Base-by-base conservation (phyloP, 176 grass and related monocot species). In the Phoenix dactylifera region DNA sequence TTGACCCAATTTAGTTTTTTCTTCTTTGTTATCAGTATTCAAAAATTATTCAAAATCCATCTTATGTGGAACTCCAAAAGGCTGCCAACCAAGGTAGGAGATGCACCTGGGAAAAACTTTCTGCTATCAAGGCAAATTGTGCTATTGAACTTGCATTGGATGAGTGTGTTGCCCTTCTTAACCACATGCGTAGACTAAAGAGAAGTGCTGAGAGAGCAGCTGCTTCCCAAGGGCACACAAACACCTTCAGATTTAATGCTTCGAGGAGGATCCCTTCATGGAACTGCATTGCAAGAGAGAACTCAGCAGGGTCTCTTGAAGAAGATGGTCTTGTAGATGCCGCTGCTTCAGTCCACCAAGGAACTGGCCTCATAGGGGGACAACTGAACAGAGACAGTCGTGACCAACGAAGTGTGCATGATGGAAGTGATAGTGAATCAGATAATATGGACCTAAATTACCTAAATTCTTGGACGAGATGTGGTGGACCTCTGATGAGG, bases 261-360 rank as follows among this genome's bases (percentile, higher is more conserved):
- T 79, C 86, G 44, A 86, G 83, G 68, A 96, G 86, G 69, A 96
- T 96, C 55, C 92, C 87, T 4, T 97, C 92, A 54, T 97, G 92
- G 92, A 97, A 97, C 76, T 77, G 85, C 64, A 90, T 97, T 79
- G 92, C 92, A 68, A 88, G 92, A 68, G 92, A 97, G 65, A 97
- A 97, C 72, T 97, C 87, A 57, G 59, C 92, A 24, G 92, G 87
- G 17, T 91, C 83, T 64, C 82, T 97, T 51, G 86, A 97, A 6
- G 92, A 97, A 4, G 92, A 97, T 30, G 51, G 79, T 20, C 71
- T 88, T 30, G 24, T 66, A 24, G 80, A 75, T 65, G 69, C 80
- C 44, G 66, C 71, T 26, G 26, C 5, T 70, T 60, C 72, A 56
- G 72, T 62, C 54, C 72, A 73, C 71, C 61, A 72, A 67, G 60